Evolutionary conservation across 1,139 yeast genomes (phyloP).

Genomic region (Magnusiomyces suaveolens): DNA sequence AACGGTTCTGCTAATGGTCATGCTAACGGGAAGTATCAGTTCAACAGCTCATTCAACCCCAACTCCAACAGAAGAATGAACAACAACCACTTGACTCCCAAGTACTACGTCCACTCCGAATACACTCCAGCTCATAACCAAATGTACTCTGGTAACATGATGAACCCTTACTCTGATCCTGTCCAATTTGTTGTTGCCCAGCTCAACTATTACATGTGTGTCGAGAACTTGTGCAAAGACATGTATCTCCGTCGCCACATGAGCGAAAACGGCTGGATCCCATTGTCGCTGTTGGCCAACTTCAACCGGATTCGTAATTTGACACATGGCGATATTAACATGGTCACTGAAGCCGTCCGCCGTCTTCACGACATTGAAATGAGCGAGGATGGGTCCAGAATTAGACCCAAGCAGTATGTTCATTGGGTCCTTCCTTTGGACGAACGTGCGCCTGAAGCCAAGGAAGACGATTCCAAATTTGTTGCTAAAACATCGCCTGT

Average conservation of each 20-base stretch:
- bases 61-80: slow-evolving; percentile 9
- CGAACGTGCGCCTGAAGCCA: slow-evolving; percentile 38
- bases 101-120: slow-evolving; percentile 5
- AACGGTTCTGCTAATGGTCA: slow-evolving; percentile 4
- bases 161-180: slow-evolving; percentile 21
- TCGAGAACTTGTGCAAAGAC: slow-evolving; percentile 79
- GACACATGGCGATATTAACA: slow-evolving; percentile 41
- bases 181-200: slow-evolving; percentile 38
- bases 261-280: slow-evolving; percentile 68
- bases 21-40: slow-evolving; percentile 11
- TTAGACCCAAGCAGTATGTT: slow-evolving; percentile 39
- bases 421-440: slow-evolving; percentile 44
- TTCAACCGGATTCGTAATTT: slow-evolving; percentile 65
- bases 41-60: slow-evolving; percentile 10
- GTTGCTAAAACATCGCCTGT: slow-evolving; percentile 10
- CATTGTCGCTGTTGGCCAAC: slow-evolving; percentile 50
- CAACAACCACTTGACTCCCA: slow-evolving; percentile 9
- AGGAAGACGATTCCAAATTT: slow-evolving; percentile 23
- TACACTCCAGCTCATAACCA: slow-evolving; percentile 2
- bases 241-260: slow-evolving; percentile 67
- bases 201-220: slow-evolving; percentile 79
- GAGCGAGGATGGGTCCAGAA: slow-evolving; percentile 34
- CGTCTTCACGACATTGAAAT: slow-evolving; percentile 39
- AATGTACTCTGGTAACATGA: slow-evolving; percentile 1
- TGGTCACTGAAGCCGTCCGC: slow-evolving; percentile 41